Evolutionary conservation across 306 rosid genomes (phyloP).

Genomic region (Fragaria ananassa): DNA sequence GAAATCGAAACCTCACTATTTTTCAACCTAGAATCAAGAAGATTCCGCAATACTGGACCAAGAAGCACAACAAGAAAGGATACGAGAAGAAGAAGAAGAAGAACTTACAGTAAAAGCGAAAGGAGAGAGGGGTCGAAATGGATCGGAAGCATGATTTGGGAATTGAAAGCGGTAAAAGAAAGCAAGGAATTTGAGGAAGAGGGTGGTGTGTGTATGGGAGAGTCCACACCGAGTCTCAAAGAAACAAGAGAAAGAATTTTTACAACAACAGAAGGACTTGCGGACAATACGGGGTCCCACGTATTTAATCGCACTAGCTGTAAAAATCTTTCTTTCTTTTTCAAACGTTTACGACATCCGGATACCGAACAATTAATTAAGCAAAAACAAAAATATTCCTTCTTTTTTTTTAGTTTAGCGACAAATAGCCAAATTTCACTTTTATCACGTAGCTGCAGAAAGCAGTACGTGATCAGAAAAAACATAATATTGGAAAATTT

Average conservation of each 20-base stretch:
- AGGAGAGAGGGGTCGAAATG: conserved; percentile 40
- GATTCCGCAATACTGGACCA: conserved; percentile 12
- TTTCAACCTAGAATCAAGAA: conserved; percentile 20
- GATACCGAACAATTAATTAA: no score
- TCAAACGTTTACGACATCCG: no score
- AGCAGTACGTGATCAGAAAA: no score
- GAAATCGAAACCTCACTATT: conserved; percentile 20
- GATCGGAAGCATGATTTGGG: conserved; percentile 33
- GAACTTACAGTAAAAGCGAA: conserved; percentile 67
- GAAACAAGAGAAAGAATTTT: background rate
- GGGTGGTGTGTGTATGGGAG: conserved; percentile 9
- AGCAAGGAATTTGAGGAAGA: conserved; percentile 35
- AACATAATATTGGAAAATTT: no score
- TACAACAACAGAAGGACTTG: background rate
- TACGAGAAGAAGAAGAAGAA: background rate
- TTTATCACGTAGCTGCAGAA: no score
- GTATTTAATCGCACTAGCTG: no score
- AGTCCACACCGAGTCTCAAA: conserved; percentile 31
- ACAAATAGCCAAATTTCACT: no score
- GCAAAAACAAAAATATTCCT: no score
- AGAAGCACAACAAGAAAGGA: conserved; percentile 17
- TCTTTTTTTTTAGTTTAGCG: no score
- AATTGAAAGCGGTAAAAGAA: conserved; percentile 13
- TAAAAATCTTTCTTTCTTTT: no score
- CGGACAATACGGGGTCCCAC: no score